phyloP scores from a whole-genome alignment of 148 eudicot species.

The Chenopodium berlandieri region DNA sequence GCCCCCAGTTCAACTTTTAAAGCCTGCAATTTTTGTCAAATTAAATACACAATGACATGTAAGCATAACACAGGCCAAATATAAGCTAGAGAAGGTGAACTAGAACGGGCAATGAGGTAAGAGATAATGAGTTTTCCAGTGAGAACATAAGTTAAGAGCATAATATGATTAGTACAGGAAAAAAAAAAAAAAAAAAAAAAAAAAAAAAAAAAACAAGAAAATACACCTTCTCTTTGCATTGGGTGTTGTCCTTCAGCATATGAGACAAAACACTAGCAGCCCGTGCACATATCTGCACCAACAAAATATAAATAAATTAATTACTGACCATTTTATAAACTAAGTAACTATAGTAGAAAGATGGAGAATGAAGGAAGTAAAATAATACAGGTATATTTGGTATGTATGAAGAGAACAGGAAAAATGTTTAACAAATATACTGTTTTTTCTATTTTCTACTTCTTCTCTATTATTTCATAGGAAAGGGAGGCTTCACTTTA shows the following conservation, averaged over 20 bases:
- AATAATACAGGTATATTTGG: background rate
- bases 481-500: background rate
- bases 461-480: background rate
- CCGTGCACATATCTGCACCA: slow-evolving; percentile 68
- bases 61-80: background rate
- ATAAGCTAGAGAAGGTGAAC: background rate
- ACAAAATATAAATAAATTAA: background rate
- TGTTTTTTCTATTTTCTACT: background rate
- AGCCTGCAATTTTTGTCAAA: slow-evolving; percentile 48
- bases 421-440: background rate
- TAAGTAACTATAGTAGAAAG: background rate
- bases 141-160: background rate
- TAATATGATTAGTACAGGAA: background rate
- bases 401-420: background rate
- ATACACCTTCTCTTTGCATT: slow-evolving; percentile 86
- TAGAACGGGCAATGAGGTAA: background rate
- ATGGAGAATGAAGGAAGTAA: background rate
- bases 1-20: slow-evolving; percentile 72
- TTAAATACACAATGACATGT: background rate
- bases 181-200: background rate
- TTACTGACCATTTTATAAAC: slow-evolving; percentile 8
- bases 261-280: slow-evolving; percentile 88
- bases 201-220: slow-evolving; percentile 3
- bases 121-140: background rate
- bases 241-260: slow-evolving; percentile 67